Evolutionary conservation across 768 basidiomycete species (phyloP).

Genomic region (Russula dissimulans): DNA sequence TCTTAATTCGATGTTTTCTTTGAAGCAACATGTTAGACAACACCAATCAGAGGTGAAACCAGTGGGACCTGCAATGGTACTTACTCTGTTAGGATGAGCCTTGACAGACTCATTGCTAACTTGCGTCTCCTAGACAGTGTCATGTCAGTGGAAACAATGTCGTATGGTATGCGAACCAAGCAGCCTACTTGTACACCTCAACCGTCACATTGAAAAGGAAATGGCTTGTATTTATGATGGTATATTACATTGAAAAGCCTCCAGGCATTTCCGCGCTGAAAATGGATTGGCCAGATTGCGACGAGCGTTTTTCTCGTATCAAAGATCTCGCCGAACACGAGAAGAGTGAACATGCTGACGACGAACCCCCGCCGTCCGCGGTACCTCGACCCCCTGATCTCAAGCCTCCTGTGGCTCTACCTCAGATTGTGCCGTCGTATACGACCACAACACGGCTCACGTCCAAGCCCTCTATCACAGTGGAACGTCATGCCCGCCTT

Average conservation of each 20-base stretch:
- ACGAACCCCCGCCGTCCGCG: conserved; percentile 4
- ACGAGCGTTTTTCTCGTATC: conserved; percentile 12
- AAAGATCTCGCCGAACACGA: conserved; percentile 8
- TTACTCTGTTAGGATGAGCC: neutral
- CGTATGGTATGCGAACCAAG: conserved; percentile 16
- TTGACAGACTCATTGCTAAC: neutral
- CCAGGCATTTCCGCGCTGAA: neutral
- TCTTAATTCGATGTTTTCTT: conserved; percentile 17
- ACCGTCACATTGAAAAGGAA: conserved; percentile 12
- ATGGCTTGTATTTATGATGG: conserved; percentile 10
- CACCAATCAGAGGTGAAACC: conserved; percentile 12
- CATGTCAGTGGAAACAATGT: conserved; percentile 16
- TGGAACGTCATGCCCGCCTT: conserved; percentile 14
- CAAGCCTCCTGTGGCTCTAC: neutral
- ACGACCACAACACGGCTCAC: neutral
- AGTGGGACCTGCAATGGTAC: conserved; percentile 10
- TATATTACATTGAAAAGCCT: neutral
- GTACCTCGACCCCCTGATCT: conserved; percentile 6
- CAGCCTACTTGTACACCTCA: conserved; percentile 8
- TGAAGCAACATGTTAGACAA: conserved; percentile 17
- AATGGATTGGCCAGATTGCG: conserved; percentile 6
- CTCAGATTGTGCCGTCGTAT: conserved; percentile 8
- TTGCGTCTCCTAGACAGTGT: conserved; percentile 11
- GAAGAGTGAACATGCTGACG: conserved; percentile 9
- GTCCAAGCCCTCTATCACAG: conserved; percentile 6